Base-by-base conservation (phyloP, 176 grass and related monocot species). In the Rhipidocladum racemiflorum region DNA sequence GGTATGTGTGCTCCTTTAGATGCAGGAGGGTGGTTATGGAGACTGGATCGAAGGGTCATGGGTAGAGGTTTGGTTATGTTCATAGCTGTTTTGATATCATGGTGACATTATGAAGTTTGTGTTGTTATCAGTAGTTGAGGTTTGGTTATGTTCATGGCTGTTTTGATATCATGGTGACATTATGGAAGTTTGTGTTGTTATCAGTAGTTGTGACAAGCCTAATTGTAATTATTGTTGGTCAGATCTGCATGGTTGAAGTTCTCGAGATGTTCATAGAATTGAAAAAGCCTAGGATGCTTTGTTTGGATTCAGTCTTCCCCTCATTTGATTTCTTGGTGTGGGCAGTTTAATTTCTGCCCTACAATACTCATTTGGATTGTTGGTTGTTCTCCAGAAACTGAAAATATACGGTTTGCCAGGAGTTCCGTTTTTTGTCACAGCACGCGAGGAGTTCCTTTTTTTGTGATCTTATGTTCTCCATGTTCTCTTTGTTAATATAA, bases 1-100 rank as follows among this genome's bases (percentile, higher is more conserved):
- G 21, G 6, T 44, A 57, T 71, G 80, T 34, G 8, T 61, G 54
- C 40, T 72, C 56, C 28, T 83, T 34, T 63, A 72, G 55, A 61
- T 34, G 70, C 12, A 62, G 32, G 14, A 56, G 23, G 23, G 23
- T 29, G 14, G 48, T 12, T 7, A 9, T 54, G 56, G 29, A 63
- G 7, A 78, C 62, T 23, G 67, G 20, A 61, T 61, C 16, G 18
- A 62, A 62, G 40, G 36, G n/a, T n/a, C n/a, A n/a, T n/a, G n/a
- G n/a, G n/a, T n/a, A n/a, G n/a, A n/a, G n/a, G 68, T 72, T 82
- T 82, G 38, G 12, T 39, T 79, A 9, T 24, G 39, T 72, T 48
- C 55, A 49, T 49, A 54, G 54, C 5, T 15, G 12, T 35, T 60
- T 38, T n/a, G n/a, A 46, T 46, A 28, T 48, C 6, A 25, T 54